Evolutionary conservation across 352 stramenopile genomes (phyloP).

Genomic region (Globisporangium acanthophoron): DNA sequence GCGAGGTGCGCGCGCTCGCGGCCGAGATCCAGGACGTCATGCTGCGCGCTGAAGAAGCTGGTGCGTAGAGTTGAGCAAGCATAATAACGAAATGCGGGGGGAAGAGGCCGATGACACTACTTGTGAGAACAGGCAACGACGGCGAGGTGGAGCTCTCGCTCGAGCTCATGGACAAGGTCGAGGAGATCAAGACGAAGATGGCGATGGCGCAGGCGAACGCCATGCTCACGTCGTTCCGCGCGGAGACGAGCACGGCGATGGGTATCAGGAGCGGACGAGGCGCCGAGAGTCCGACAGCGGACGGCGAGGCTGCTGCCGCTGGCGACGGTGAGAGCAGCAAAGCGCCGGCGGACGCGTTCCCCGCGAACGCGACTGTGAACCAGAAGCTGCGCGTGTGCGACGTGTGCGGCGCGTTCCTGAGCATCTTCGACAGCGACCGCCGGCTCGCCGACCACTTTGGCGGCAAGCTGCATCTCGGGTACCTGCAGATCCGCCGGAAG

Average conservation of each 20-base stretch:
- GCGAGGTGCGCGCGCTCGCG: constrained; percentile 51
- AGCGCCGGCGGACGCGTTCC: background rate
- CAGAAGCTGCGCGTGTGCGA: constrained; percentile 89
- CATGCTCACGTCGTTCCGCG: constrained; percentile 36
- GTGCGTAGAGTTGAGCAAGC: background rate
- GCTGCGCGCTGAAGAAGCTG: constrained; percentile 50
- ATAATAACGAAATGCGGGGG: no score
- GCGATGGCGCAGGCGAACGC: constrained; percentile 32
- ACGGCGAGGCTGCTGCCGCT: background rate
- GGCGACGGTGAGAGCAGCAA: background rate
- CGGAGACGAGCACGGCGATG: constrained; percentile 6
- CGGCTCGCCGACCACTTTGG: constrained; percentile 88
- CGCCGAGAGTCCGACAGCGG: background rate
- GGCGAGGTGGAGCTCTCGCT: constrained; percentile 54
- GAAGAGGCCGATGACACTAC: background rate
- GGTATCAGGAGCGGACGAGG: background rate
- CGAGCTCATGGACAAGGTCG: constrained; percentile 55
- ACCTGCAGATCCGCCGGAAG: constrained; percentile 86
- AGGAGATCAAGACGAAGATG: constrained; percentile 59
- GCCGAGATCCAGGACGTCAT: constrained; percentile 59
- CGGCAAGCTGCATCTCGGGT: constrained; percentile 88
- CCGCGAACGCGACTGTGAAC: constrained; percentile 30
- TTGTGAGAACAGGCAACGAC: constrained; percentile 25
- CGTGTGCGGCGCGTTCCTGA: constrained; percentile 89
- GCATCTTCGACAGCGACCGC: constrained; percentile 90